phyloP scores from a whole-genome alignment of 1,284 basidiomycete species.

The Malassezia vespertilionis region DNA sequence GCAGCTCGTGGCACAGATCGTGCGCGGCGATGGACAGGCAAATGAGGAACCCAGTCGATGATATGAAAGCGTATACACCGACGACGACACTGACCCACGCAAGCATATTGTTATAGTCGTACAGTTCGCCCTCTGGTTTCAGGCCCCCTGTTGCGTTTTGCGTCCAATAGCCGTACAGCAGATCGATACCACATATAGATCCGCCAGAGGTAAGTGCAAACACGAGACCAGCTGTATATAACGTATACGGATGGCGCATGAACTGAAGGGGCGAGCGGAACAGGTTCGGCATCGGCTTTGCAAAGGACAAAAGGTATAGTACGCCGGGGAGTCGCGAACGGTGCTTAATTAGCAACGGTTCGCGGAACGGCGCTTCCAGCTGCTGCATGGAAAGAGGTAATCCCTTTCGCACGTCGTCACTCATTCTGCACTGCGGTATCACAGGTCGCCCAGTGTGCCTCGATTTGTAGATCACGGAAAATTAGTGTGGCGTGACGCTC shows the following conservation, averaged over 20 bases:
- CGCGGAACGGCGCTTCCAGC: constrained; percentile 9
- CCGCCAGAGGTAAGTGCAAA: constrained; percentile 28
- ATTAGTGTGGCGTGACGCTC: too few relatives aligned
- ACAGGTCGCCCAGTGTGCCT: too few relatives aligned
- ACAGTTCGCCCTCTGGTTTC: constrained; percentile 6
- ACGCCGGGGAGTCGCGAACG: constrained; percentile 1
- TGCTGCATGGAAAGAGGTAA: too few relatives aligned
- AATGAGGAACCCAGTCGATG: constrained; percentile 39
- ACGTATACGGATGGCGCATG: constrained; percentile 27
- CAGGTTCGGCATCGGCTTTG: constrained; percentile 4
- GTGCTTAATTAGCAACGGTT: background rate
- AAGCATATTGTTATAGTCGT: constrained; percentile 25
- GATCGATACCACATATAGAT: constrained; percentile 31
- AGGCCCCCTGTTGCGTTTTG: constrained; percentile 11
- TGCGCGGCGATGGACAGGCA: constrained; percentile 44
- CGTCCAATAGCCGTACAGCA: constrained; percentile 41
- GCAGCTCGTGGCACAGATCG: constrained; percentile 43
- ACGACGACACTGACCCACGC: constrained; percentile 47
- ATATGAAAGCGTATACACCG: constrained; percentile 37
- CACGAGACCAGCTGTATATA: constrained; percentile 30
- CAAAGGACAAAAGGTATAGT: constrained; percentile 15
- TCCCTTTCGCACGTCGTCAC: too few relatives aligned
- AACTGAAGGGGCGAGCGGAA: constrained; percentile 21
- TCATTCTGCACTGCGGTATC: too few relatives aligned
- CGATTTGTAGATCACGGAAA: too few relatives aligned